phyloP scores from a whole-genome alignment of 2,329 filamentous ascomycete species.

The Neopestalotiopsis clavispora region DNA sequence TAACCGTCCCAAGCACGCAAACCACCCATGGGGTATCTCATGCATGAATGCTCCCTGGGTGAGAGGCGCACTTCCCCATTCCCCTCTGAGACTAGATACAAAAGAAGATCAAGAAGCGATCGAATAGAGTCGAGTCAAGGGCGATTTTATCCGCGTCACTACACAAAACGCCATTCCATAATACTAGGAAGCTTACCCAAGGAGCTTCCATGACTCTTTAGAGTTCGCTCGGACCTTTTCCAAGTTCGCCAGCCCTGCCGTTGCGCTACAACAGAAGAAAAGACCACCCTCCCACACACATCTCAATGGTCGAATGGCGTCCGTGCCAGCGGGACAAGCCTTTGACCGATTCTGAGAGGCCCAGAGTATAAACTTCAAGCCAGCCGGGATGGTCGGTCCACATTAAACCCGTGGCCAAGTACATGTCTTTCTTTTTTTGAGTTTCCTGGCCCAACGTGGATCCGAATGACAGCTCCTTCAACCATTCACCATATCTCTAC shows the following conservation, averaged over 20 bases:
- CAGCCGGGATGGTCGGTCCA: background rate
- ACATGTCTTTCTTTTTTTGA: conserved; percentile 1
- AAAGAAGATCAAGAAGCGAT: background rate
- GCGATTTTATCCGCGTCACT: background rate
- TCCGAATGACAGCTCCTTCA: background rate
- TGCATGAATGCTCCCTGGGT: background rate
- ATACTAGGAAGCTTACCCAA: background rate
- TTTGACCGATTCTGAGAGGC: background rate
- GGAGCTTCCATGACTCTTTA: background rate
- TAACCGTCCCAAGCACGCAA: background rate
- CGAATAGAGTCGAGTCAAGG: background rate
- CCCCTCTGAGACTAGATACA: background rate
- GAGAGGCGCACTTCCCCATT: background rate
- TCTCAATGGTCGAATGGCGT: background rate
- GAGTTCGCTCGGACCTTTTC: background rate
- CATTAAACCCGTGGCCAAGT: background rate
- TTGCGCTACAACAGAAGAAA: background rate
- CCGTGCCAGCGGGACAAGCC: background rate
- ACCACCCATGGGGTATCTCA: background rate
- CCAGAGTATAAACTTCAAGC: background rate
- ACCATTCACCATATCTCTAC: background rate
- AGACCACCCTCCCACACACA: background rate
- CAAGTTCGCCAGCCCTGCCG: background rate
- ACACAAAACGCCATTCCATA: background rate
- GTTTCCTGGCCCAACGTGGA: background rate